Evolutionary conservation across 805 yeast genomes (phyloP).

Genomic region (Komagataella pseudopastoris): DNA sequence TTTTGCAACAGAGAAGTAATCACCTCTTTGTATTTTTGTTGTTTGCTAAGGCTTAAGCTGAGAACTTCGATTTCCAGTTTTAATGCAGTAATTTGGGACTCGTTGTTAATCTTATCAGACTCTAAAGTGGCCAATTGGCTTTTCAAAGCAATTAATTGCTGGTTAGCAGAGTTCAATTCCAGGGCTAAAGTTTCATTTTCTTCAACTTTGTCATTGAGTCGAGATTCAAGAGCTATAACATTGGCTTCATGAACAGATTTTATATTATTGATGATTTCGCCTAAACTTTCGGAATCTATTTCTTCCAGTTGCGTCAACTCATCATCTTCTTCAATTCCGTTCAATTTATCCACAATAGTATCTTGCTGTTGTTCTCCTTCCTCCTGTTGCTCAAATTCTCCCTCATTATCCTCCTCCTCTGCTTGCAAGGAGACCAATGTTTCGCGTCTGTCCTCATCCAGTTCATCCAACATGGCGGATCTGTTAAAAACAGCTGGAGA

Average conservation of each 20-base stretch:
- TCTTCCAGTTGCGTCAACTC: neutral
- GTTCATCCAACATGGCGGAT: neutral
- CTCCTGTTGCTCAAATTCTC: slow-evolving; percentile 7
- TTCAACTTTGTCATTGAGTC: neutral
- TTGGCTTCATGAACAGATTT: neutral
- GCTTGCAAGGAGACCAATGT: neutral
- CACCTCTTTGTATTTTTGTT: neutral
- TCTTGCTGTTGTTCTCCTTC: slow-evolving; percentile 8
- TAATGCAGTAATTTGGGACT: neutral
- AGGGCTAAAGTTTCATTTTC: neutral
- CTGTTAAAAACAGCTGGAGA: neutral
- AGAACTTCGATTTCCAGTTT: neutral
- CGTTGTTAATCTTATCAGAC: neutral
- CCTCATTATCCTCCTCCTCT: slow-evolving; percentile 2
- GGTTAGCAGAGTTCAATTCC: neutral
- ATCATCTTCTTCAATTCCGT: slow-evolving; percentile 1
- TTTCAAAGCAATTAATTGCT: neutral
- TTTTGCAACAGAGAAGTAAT: neutral
- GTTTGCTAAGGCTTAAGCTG: neutral
- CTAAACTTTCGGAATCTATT: neutral
- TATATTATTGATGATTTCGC: slow-evolving; percentile 1
- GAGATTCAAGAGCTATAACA: neutral
- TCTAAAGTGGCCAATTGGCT: neutral
- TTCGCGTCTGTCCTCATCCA: neutral
- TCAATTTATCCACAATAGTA: slow-evolving; percentile 1